Evolutionary conservation across 106 monocot genomes (phyloP).

Genomic region (Allium fistulosum): DNA sequence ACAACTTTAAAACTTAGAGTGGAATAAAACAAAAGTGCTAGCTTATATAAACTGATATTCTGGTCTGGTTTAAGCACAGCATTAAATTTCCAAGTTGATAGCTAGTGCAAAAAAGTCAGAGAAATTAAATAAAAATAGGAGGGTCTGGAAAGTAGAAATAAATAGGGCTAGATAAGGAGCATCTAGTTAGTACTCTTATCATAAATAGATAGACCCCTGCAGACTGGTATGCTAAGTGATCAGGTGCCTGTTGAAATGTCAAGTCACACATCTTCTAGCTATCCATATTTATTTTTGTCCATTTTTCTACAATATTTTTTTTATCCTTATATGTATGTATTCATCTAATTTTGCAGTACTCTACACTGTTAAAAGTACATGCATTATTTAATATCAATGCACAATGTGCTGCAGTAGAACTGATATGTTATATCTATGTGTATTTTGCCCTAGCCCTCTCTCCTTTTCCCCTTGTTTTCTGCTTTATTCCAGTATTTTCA

Average conservation of each 20-base stretch:
- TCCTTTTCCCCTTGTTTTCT: no score
- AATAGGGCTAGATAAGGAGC: neutral
- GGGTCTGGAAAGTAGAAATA: no score
- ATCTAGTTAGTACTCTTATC: neutral
- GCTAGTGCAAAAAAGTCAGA: no score
- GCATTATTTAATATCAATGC: neutral
- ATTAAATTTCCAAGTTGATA: no score
- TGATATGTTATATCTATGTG: no score
- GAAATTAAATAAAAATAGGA: no score
- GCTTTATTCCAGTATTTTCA: no score
- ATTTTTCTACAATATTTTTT: neutral
- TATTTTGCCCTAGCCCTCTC: no score
- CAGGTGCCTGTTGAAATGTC: conserved; percentile 3
- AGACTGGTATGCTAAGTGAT: neutral
- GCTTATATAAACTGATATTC: no score
- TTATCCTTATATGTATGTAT: neutral
- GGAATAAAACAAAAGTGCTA: no score
- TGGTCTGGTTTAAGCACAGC: no score
- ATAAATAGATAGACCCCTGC: neutral
- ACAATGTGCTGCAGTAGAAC: neutral
- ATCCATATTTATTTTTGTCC: neutral
- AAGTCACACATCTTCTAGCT: neutral
- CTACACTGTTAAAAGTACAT: neutral
- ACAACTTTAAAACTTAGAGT: no score
- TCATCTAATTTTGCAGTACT: neutral